Percentiles rank a stretch among this genome's conserved stretches.
These are phyloP conservation scores for Erodium trifolium DNA, from an alignment of 441 rosid genomes.

Conservation along the genomic window DNA sequence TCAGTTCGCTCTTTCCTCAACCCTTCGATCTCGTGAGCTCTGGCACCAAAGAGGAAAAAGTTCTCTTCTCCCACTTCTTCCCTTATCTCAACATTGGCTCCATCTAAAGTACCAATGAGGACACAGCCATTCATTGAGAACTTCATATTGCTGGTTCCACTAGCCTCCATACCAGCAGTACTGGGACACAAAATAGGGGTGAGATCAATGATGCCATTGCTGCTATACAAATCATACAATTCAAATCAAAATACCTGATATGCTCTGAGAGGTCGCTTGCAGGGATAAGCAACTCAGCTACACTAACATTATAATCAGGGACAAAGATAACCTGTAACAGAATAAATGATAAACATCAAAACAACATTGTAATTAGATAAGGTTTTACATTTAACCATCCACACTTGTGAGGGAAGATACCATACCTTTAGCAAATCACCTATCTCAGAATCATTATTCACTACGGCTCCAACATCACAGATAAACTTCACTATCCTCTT, in stretches of 20 bases:
- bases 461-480: slow-evolving; percentile 78
- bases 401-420: not conserved
- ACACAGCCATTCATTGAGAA: slow-evolving; percentile 93
- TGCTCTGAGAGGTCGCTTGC: slow-evolving; percentile 97
- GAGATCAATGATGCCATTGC: not conserved
- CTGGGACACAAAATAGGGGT: slow-evolving; percentile 25
- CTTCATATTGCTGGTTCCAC: slow-evolving; percentile 99
- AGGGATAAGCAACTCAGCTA: slow-evolving; percentile 91
- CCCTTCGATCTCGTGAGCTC: slow-evolving; percentile 68
- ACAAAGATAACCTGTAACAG: slow-evolving; percentile 65
- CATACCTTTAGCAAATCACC: slow-evolving; percentile 86
- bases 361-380: not conserved
- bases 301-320: slow-evolving; percentile 95
- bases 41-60: slow-evolving; percentile 88
- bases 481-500: slow-evolving; percentile 93
- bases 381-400: not conserved
- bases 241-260: slow-evolving; percentile 44
- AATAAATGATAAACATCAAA: slow-evolving; percentile 8
- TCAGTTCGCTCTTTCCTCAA: slow-evolving; percentile 79
- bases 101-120: slow-evolving; percentile 87
- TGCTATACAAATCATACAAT: too few species aligned
- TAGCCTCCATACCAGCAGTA: slow-evolving; percentile 99
- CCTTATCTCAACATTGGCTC: slow-evolving; percentile 94
- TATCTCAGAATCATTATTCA: slow-evolving; percentile 80
- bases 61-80: slow-evolving; percentile 91